Evolutionary conservation across 1,284 basidiomycete species (phyloP).

Genomic region (Apiotrichum laibachii): DNA sequence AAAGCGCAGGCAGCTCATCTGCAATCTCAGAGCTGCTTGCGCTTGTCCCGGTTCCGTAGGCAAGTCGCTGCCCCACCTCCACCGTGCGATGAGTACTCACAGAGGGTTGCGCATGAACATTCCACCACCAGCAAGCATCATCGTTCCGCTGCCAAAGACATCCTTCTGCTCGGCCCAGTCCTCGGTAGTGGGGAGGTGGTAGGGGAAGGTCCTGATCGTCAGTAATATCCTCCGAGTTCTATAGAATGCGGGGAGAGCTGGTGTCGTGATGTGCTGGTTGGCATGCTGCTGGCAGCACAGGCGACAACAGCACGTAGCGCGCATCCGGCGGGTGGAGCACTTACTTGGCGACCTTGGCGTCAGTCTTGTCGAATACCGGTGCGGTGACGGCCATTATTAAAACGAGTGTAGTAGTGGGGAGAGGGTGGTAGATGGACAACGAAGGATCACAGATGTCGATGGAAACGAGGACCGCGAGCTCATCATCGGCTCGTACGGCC

Average conservation of each 20-base stretch:
- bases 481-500: too few species aligned
- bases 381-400: constrained; percentile 36
- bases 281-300: background rate
- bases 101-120: constrained; percentile 50
- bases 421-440: background rate
- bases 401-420: too few species aligned
- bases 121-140: constrained; percentile 47
- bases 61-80: too few species aligned
- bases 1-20: too few species aligned
- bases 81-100: constrained; percentile 26
- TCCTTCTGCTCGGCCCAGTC: constrained; percentile 46
- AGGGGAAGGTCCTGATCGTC: constrained; percentile 36
- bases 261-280: background rate
- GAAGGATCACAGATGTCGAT: background rate
- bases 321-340: constrained; percentile 9
- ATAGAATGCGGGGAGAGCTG: background rate
- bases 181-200: constrained; percentile 39
- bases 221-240: background rate
- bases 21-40: too few species aligned
- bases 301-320: background rate
- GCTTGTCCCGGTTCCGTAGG: too few species aligned
- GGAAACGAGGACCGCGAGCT: background rate
- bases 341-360: constrained; percentile 43
- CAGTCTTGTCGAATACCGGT: constrained; percentile 45
- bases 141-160: constrained; percentile 33